Conservation (phyloP, 257 asterid species). For the Salvia hispanica region DNA sequence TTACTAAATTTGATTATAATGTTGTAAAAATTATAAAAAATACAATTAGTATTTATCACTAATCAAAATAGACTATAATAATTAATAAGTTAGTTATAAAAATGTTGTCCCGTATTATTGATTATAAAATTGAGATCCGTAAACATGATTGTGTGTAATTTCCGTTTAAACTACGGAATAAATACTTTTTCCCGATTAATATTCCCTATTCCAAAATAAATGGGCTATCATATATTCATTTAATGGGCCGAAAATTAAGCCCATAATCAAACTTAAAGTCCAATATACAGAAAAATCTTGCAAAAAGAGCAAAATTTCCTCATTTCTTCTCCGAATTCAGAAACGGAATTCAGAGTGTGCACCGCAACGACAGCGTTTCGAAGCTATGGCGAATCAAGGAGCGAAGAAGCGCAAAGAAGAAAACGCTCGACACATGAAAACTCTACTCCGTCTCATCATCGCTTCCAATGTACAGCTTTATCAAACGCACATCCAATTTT, state of each 20-base stretch:
- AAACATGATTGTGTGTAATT: too few relatives aligned
- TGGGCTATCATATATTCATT: background rate
- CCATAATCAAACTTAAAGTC: background rate
- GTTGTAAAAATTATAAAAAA: too few relatives aligned
- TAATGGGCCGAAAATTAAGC: background rate
- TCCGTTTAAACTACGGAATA: too few relatives aligned
- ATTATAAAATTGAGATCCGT: too few relatives aligned
- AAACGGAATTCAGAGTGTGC: background rate
- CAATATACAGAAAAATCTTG: background rate
- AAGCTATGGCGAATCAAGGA: conserved; percentile 91
- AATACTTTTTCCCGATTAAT: too few relatives aligned
- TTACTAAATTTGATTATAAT: too few relatives aligned
- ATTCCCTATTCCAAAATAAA: background rate
- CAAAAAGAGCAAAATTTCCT: background rate
- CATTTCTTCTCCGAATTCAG: conserved; percentile 10
- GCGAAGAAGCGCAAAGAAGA: conserved; percentile 96
- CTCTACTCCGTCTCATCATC: conserved; percentile 65
- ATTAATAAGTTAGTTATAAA: too few relatives aligned
- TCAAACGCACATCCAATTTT: background rate
- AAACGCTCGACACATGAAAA: conserved; percentile 78
- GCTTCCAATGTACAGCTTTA: conserved; percentile 57
- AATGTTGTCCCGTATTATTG: too few relatives aligned
- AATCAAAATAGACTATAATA: too few relatives aligned
- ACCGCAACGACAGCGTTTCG: conserved; percentile 30
- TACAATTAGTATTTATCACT: too few relatives aligned